Percentiles rank a stretch among this genome's conserved stretches.
These are phyloP conservation scores for Diaporthe sp. DNA, from an alignment of 2,329 filamentous ascomycete genomes.

Conservation along the genomic window DNA sequence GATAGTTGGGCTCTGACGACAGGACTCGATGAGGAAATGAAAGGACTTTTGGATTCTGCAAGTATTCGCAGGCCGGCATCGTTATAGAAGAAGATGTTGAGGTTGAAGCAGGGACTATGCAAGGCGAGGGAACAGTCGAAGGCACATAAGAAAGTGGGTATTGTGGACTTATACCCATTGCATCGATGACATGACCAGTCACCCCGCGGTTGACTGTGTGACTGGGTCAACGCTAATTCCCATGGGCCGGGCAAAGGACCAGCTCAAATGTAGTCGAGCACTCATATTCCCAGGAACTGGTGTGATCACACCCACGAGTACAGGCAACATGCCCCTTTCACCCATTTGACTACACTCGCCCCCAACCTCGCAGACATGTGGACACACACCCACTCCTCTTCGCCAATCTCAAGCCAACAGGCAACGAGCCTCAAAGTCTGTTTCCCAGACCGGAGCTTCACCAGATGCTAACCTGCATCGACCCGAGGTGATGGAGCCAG, in stretches of 20 bases:
- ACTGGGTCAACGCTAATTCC: not conserved
- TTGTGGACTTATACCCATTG: slow-evolving; percentile 12
- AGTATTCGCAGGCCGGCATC: not conserved
- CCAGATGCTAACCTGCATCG: not conserved
- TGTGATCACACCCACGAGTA: not conserved
- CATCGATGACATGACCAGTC: slow-evolving; percentile 17
- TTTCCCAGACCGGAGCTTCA: not conserved
- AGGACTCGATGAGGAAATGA: not conserved
- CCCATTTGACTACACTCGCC: too few relatives aligned
- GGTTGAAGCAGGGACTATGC: not conserved
- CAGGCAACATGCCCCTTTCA: slow-evolving; percentile 6
- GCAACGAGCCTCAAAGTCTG: not conserved
- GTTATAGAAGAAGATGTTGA: not conserved
- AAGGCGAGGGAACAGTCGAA: not conserved
- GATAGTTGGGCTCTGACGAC: not conserved
- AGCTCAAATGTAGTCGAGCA: not conserved
- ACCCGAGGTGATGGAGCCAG: slow-evolving; percentile 8
- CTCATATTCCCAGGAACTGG: not conserved
- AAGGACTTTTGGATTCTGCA: not conserved
- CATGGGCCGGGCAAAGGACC: not conserved
- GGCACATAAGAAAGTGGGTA: not conserved
- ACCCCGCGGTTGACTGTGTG: not conserved
- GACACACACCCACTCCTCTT: not conserved
- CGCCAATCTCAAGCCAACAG: not conserved
- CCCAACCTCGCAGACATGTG: not conserved